Conservation (phyloP, 2,329 filamentous ascomycete genomes). For the Colletotrichum ledebouriae region DNA sequence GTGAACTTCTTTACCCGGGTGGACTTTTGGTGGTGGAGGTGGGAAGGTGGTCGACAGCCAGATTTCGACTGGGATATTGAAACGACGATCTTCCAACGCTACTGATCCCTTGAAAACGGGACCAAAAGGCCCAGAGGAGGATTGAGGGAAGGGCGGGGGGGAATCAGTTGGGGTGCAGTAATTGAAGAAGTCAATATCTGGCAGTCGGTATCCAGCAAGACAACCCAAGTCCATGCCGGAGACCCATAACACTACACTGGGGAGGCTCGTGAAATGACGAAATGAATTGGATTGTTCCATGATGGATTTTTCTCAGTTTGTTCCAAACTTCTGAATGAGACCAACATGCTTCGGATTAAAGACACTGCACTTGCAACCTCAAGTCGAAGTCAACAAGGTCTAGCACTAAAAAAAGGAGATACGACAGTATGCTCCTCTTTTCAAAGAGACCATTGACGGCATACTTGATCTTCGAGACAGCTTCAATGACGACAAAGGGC, state of each 20-base stretch:
- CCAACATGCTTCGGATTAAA: too few species aligned
- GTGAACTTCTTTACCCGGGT: slow-evolving; percentile 37
- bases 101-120: neutral
- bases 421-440: too few species aligned
- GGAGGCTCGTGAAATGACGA: too few species aligned
- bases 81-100: neutral
- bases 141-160: neutral
- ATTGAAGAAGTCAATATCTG: neutral
- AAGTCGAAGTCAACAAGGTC: too few species aligned
- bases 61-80: slow-evolving; percentile 36
- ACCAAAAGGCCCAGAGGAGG: neutral
- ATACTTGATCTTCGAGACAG: neutral
- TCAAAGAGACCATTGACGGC: too few species aligned
- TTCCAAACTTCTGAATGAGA: too few species aligned
- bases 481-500: neutral
- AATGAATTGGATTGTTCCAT: too few species aligned
- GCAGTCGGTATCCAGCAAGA: neutral
- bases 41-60: slow-evolving; percentile 36
- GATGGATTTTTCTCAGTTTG: too few species aligned
- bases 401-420: too few species aligned
- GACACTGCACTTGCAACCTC: too few species aligned
- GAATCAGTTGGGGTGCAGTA: too few species aligned
- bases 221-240: neutral
- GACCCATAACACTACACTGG: too few species aligned
- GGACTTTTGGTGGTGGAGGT: slow-evolving; percentile 36